Evolutionary conservation across 2,329 filamentous ascomycete species (phyloP), one percentile per base, ranked within the genome.

Genomic region (Didymella sp.): DNA sequence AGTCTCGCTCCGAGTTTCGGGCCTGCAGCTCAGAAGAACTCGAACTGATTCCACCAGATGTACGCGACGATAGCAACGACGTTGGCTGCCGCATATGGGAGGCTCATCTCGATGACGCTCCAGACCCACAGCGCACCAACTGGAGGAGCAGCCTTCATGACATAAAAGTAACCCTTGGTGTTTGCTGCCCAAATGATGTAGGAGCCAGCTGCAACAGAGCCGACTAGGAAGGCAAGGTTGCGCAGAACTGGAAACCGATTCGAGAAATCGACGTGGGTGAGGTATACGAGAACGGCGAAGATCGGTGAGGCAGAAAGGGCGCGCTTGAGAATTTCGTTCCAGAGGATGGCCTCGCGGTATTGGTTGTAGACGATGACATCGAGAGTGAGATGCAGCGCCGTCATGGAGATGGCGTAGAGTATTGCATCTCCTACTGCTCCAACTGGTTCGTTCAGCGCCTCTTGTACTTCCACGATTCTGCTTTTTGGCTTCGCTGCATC

Each of bases 81-180:
- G 41, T 82, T 85, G n/a, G 78, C 68, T 22, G 88, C 78, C 0
- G 90, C 90, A 69, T 85, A 87, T 0, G 81, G 70, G 37, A 96
- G 79, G 52, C 91, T 84, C 77, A 97, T 84, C 79, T 99, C 95
- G 43, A 98, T 83, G 21, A 98, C 88, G 28, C 89, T 87, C 92
- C 94, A 98, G 4, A 98, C 84, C 93, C 94, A 98, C 17, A 98
- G 76, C 37, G 91, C 94, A 0, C 92, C 95, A 13, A 97, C 75
- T 5, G 92, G 88, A n/a, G 95, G 95, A 0, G 92, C 90, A 61
- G 87, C 87, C 79, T 96, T 96, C 91, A 98, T 93, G 19, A 96
- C 87, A 6, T 90, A 89, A 66, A 96, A 87, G 70, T 97, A 98
- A 4, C 89, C 86, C 63, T 87, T 85, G 27, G 81, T 83, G 70